A percentile compares a stretch with the other conserved stretches of the same genome.
Evolutionary conservation across 495 filamentous ascomycete species (phyloP).

Genomic region (Eremomyces bilateralis): DNA sequence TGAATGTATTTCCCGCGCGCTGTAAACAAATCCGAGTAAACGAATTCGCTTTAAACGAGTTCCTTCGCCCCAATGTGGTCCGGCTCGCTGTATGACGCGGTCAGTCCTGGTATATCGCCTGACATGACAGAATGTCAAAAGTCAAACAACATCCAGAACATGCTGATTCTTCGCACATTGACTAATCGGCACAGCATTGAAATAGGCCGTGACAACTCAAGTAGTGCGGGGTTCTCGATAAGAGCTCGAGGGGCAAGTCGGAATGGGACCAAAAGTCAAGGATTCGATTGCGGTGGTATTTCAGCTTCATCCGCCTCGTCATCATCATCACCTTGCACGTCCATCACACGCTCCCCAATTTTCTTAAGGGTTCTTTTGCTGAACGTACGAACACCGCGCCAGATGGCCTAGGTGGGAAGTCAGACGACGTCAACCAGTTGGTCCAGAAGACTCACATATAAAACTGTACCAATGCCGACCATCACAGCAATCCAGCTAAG

Average conservation of each 20-base stretch:
- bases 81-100: too few species aligned
- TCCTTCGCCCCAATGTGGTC: too few species aligned
- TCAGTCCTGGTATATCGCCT: too few species aligned
- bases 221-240: constrained; percentile 36
- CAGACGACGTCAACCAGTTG: too few species aligned
- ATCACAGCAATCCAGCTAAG: constrained; percentile 59
- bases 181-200: constrained; percentile 77
- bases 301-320: constrained; percentile 27
- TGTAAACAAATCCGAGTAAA: too few species aligned
- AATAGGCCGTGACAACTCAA: constrained; percentile 71
- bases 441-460: constrained; percentile 50
- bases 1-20: too few species aligned
- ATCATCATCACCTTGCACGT: constrained; percentile 57
- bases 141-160: too few species aligned
- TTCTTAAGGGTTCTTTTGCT: constrained; percentile 46
- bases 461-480: constrained; percentile 60
- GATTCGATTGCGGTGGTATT: neutral
- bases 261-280: neutral
- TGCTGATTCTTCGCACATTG: constrained; percentile 93
- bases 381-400: constrained; percentile 53
- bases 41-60: too few species aligned
- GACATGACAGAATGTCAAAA: too few species aligned
- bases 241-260: neutral
- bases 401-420: constrained; percentile 57
- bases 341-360: constrained; percentile 56